Evolutionary conservation across 345 rosid genomes (phyloP), one percentile per base, ranked within the genome.

Genomic region (Hibiscus trionum): DNA sequence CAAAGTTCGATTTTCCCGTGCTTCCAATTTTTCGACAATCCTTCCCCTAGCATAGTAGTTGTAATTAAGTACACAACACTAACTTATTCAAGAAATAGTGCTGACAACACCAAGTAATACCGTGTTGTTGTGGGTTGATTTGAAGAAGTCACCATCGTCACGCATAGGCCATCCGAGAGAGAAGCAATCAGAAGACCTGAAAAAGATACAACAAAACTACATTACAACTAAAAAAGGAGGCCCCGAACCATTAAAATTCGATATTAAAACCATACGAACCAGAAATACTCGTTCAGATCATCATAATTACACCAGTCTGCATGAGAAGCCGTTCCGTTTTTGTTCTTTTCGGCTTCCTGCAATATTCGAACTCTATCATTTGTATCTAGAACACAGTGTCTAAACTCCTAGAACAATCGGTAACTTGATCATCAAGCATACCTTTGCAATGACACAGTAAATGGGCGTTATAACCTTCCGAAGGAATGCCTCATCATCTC

Each of bases 101-200:
- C 26, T 29, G 21, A 74, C 68, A 82, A 53, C 61, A 82, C 16
- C 53, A 21, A 37, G 83, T 69, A 77, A 61, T 74, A 66, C 74
- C 82, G 33, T 31, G 33, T 6, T 72, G 71, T 86, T 87, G 65
- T 81, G 82, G 27, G 93, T 95, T 78, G 99, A 89, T 77, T 80
- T 92, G 81, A 95, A 95, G 78, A 95, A 84, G 49, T 84, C 87
- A n/a, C 97, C 97, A 80, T 95, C 97, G 76, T 95, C 99, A 72
- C 99, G 97, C 99, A 95, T 95, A 39, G 99, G 97, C 97, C 99
- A 95, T 77, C 97, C 99, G 78, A 95, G 96, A 80, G 99, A 86
- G 84, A 95, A 95, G 88, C 97, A 95, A 66, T 90, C 92, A 52
- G 93, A 62, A 69, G 92, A 86, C 99, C 97, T 92, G 79, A 70